Percentiles rank a stretch among this genome's conserved stretches.
These are phyloP conservation scores for Coniochaeta prunicola DNA, from an alignment of 2,329 filamentous ascomycete species.

Conservation along the genomic window DNA sequence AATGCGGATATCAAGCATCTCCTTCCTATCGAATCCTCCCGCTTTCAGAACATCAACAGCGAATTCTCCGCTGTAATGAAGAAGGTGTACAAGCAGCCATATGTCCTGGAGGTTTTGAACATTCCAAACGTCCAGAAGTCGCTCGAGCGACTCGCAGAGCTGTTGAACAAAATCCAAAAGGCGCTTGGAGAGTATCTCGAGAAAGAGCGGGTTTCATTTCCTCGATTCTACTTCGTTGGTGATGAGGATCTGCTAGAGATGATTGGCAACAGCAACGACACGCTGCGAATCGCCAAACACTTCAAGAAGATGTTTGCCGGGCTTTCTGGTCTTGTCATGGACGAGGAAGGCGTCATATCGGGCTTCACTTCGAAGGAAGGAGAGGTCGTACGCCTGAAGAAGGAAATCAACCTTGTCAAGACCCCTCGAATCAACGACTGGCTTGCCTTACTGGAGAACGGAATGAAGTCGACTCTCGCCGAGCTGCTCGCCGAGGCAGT, in stretches of 20 bases:
- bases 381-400: constrained; percentile 80
- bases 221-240: constrained; percentile 98
- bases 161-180: constrained; percentile 98
- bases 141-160: constrained; percentile 87
- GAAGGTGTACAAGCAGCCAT: constrained; percentile 94
- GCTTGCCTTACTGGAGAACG: constrained; percentile 85
- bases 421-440: constrained; percentile 98
- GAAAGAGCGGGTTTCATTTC: constrained; percentile 94
- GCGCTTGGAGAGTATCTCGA: constrained; percentile 97
- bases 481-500: constrained; percentile 85
- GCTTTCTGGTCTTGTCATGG: constrained; percentile 81
- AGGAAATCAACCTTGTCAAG: constrained; percentile 85
- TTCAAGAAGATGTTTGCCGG: constrained; percentile 99
- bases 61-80: constrained; percentile 99
- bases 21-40: constrained; percentile 88
- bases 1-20: constrained; percentile 99
- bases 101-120: constrained; percentile 89
- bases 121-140: constrained; percentile 96
- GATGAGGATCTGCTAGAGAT: constrained; percentile 98
- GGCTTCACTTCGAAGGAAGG: constrained; percentile 95
- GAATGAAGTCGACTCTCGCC: constrained; percentile 90
- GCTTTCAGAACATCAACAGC: constrained; percentile 98
- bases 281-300: constrained; percentile 91
- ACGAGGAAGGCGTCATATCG: constrained; percentile 82
- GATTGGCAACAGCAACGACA: constrained; percentile 98